Percentiles rank a stretch among this genome's conserved stretches.
phyloP scores from a whole-genome alignment of 2,329 filamentous ascomycete genomes.

The Cercospora canescens region DNA sequence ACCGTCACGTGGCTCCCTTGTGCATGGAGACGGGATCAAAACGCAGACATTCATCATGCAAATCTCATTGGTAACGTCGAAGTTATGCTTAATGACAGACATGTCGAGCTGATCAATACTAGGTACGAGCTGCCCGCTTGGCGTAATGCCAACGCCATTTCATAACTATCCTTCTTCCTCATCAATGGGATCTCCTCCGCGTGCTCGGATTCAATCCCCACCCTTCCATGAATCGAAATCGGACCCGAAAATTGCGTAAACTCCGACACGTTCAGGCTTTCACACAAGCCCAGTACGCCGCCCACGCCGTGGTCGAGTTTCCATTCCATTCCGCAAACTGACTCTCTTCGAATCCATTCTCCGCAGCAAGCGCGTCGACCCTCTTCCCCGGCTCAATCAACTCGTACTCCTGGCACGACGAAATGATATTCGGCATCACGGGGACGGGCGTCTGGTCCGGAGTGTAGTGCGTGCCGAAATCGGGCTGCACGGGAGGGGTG shows the following conservation, averaged over 20 bases:
- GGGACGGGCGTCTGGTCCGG: conserved; percentile 33
- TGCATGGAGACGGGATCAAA: too few relatives aligned
- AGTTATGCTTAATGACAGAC: too few relatives aligned
- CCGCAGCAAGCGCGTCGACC: conserved; percentile 21
- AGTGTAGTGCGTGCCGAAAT: conserved; percentile 24
- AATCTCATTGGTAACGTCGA: too few relatives aligned
- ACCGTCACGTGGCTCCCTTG: too few relatives aligned
- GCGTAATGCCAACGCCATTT: too few relatives aligned
- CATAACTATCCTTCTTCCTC: too few relatives aligned
- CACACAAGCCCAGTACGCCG: conserved; percentile 27
- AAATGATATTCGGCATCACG: conserved; percentile 33
- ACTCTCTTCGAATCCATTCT: conserved; percentile 23
- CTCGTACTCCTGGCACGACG: conserved; percentile 34
- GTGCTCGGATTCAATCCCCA: too few relatives aligned
- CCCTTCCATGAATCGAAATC: not conserved
- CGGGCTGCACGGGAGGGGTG: conserved; percentile 23
- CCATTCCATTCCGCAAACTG: conserved; percentile 28
- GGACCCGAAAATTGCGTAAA: not conserved
- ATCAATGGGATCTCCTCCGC: too few relatives aligned
- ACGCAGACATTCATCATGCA: too few relatives aligned
- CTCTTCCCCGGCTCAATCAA: conserved; percentile 22
- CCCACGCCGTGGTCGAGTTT: conserved; percentile 23
- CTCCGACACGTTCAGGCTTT: conserved; percentile 19
- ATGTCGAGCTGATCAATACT: too few relatives aligned
- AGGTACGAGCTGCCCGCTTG: too few relatives aligned